These are phyloP conservation scores for Sphagnum magellanicum DNA, from an alignment of 228 moss, liverwort and hornwort species.

Conservation along the genomic window DNA sequence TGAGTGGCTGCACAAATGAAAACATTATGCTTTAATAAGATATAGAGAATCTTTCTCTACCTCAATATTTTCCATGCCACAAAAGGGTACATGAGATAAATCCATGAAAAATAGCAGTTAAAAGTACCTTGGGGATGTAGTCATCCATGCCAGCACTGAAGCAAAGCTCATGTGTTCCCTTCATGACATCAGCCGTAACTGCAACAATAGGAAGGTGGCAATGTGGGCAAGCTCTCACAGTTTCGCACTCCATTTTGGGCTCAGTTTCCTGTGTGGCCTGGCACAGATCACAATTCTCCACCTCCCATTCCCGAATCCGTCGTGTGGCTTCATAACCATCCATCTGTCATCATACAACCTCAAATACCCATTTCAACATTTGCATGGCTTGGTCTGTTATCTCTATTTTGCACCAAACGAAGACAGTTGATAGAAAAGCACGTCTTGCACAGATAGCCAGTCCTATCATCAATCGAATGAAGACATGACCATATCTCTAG, in stretches of 20 bases:
- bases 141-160: constrained; percentile 85
- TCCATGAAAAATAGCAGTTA: too few species aligned
- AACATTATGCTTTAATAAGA: background rate
- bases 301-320: constrained; percentile 61
- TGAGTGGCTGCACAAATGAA: constrained; percentile 3
- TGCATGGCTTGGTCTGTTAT: too few species aligned
- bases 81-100: too few species aligned
- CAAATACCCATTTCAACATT: too few species aligned
- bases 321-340: constrained; percentile 83
- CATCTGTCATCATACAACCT: constrained; percentile 34
- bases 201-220: constrained; percentile 68
- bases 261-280: background rate
- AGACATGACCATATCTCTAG: too few species aligned
- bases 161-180: constrained; percentile 72
- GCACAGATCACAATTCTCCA: constrained; percentile 46
- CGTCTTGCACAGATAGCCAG: too few species aligned
- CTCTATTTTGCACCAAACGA: too few species aligned
- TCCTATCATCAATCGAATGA: too few species aligned
- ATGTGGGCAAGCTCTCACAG: constrained; percentile 36
- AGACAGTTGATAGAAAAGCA: too few species aligned
- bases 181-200: constrained; percentile 79
- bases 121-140: constrained; percentile 65
- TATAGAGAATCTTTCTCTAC: too few species aligned
- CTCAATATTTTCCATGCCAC: too few species aligned
- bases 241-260: too few species aligned